phyloP scores from a whole-genome alignment of 345 rosid species.

The Eutrema heterophyllum region DNA sequence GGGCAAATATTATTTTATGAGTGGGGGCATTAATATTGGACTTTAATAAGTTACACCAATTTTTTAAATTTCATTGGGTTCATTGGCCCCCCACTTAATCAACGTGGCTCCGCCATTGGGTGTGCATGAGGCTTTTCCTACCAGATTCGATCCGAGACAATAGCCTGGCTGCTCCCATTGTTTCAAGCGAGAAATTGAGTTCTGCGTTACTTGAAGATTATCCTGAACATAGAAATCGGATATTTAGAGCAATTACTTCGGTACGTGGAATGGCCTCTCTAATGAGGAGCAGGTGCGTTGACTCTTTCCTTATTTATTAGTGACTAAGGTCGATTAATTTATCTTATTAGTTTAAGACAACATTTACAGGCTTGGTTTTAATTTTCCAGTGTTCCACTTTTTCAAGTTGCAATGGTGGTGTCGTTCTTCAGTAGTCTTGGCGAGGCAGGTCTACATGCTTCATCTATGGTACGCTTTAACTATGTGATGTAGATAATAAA shows the following conservation, averaged over 20 bases:
- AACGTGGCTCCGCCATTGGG: conserved; percentile 4
- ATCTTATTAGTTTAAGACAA: background rate
- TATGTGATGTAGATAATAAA: background rate
- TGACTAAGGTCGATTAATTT: background rate
- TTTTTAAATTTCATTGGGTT: too few relatives aligned
- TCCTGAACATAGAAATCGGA: conserved; percentile 13
- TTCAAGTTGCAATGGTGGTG: conserved; percentile 71
- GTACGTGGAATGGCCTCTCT: conserved; percentile 46
- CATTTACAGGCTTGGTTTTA: background rate
- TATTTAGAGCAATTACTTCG: conserved; percentile 47
- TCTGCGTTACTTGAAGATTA: conserved; percentile 22
- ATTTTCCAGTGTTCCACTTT: conserved; percentile 55
- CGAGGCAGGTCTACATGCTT: conserved; percentile 70
- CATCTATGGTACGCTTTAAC: conserved; percentile 55
- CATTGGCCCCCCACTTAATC: too few relatives aligned
- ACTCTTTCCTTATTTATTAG: background rate
- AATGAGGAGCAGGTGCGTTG: conserved; percentile 61
- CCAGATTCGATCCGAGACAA: conserved; percentile 48
- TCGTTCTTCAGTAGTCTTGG: conserved; percentile 69
- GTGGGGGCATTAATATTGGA: too few relatives aligned
- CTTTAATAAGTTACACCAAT: too few relatives aligned
- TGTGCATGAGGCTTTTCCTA: conserved; percentile 67
- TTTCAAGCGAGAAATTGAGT: conserved; percentile 32
- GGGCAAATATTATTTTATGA: too few relatives aligned
- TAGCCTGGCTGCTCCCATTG: conserved; percentile 36